Conservation (phyloP, 352 stramenopile species). For the Pythium sp. region DNA sequence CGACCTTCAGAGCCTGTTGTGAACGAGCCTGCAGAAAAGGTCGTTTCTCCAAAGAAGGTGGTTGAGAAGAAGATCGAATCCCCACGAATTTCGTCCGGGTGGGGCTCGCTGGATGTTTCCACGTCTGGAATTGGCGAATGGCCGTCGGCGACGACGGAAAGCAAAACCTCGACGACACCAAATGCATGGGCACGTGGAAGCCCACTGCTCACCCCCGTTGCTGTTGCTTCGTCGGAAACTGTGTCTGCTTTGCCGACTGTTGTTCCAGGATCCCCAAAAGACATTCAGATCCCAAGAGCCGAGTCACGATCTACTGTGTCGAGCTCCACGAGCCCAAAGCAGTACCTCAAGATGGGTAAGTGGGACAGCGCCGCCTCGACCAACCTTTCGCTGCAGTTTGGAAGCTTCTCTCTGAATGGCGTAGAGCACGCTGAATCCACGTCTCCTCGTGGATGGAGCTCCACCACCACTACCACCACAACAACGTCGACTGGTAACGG, state of each 20-base stretch:
- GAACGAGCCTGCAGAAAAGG: slow-evolving; percentile 24
- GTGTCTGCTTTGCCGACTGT: slow-evolving; percentile 39
- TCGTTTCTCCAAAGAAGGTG: slow-evolving; percentile 29
- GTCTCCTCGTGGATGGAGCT: slow-evolving; percentile 63
- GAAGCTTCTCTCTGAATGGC: slow-evolving; percentile 81
- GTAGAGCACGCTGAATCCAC: slow-evolving; percentile 53
- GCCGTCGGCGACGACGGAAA: slow-evolving; percentile 45
- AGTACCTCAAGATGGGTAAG: slow-evolving; percentile 83
- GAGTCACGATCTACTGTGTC: slow-evolving; percentile 30
- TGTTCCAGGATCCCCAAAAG: slow-evolving; percentile 63
- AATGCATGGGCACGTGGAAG: slow-evolving; percentile 69
- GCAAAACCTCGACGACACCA: slow-evolving; percentile 48
- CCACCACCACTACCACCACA: slow-evolving; percentile 40
- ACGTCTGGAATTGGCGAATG: slow-evolving; percentile 62
- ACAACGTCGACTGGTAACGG: slow-evolving; percentile 36
- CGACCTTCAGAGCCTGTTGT: slow-evolving; percentile 19
- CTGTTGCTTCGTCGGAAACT: slow-evolving; percentile 27
- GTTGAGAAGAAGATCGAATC: slow-evolving; percentile 43
- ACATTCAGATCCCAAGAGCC: slow-evolving; percentile 45
- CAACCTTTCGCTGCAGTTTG: slow-evolving; percentile 85
- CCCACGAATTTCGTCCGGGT: slow-evolving; percentile 48
- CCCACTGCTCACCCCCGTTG: slow-evolving; percentile 41
- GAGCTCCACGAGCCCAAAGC: slow-evolving; percentile 47
- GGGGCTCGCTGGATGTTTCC: slow-evolving; percentile 68
- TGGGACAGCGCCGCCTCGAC: slow-evolving; percentile 68